Conservation (phyloP, 1,284 basidiomycete genomes). For the Tilletia caries region DNA sequence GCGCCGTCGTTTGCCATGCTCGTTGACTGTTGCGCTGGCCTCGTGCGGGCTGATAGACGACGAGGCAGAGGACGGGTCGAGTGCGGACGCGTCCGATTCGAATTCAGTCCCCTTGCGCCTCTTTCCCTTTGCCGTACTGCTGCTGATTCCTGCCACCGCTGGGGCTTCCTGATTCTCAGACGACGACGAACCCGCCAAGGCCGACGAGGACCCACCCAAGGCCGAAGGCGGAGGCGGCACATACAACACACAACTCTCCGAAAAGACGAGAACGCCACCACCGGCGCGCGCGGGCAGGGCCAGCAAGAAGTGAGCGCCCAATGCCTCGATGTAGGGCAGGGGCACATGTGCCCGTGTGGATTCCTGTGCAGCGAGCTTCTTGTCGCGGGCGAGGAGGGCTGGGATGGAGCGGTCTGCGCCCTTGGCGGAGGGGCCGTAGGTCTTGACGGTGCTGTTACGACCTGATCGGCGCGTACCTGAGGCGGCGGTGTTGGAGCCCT, state of each 20-base stretch:
- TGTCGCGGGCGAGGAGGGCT: constrained; percentile 29
- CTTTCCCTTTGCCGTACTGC: constrained; percentile 24
- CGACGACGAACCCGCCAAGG: neutral
- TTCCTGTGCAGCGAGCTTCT: constrained; percentile 29
- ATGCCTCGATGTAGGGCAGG: constrained; percentile 39
- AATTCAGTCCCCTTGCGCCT: constrained; percentile 35
- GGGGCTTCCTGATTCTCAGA: constrained; percentile 9
- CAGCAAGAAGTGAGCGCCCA: constrained; percentile 37
- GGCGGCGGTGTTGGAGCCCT: neutral
- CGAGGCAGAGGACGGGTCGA: neutral
- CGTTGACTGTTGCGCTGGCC: constrained; percentile 23
- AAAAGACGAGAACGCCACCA: constrained; percentile 46
- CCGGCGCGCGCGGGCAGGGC: constrained; percentile 37
- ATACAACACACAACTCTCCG: constrained; percentile 38
- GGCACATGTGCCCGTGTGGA: constrained; percentile 46
- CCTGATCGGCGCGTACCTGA: neutral
- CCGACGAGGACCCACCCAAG: neutral
- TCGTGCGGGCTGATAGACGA: constrained; percentile 12
- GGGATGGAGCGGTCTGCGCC: constrained; percentile 23
- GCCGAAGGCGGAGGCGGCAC: constrained; percentile 32
- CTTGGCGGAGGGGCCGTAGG: constrained; percentile 37
- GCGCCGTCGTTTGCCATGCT: constrained; percentile 37
- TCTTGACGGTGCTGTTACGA: neutral
- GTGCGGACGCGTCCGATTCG: constrained; percentile 13
- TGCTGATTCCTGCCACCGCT: neutral